Evolutionary conservation across 495 filamentous ascomycete species (phyloP).

Genomic region (Xylaria castorea): DNA sequence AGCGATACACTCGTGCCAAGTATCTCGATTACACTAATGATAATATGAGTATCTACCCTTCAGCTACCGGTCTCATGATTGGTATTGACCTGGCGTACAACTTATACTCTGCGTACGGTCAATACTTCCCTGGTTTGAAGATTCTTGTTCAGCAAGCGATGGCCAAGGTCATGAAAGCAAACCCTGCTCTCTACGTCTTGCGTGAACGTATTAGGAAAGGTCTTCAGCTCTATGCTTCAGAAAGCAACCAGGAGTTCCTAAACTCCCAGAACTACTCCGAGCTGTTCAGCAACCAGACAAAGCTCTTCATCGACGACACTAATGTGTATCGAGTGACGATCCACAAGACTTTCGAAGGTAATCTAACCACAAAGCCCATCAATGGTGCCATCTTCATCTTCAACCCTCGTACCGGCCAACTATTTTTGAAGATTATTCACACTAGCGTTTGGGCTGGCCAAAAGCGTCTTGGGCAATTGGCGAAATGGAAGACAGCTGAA

Average conservation of each 20-base stretch:
- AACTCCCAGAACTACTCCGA: constrained; percentile 99
- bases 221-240: constrained; percentile 96
- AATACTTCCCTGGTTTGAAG: constrained; percentile 99
- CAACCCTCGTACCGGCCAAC: constrained; percentile 95
- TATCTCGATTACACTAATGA: constrained; percentile 99
- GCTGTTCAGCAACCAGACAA: constrained; percentile 98
- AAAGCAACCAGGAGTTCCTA: constrained; percentile 99
- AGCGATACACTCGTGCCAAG: constrained; percentile 96
- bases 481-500: constrained; percentile 99
- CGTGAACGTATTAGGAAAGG: constrained; percentile 98
- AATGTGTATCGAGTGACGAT: constrained; percentile 99
- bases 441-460: constrained; percentile 99
- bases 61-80: constrained; percentile 97
- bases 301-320: constrained; percentile 99
- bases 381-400: constrained; percentile 99
- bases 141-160: constrained; percentile 96
- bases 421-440: constrained; percentile 99
- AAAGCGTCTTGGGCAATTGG: constrained; percentile 97
- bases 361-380: constrained; percentile 98
- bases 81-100: constrained; percentile 98
- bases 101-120: constrained; percentile 95
- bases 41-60: constrained; percentile 99
- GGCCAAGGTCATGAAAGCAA: constrained; percentile 99
- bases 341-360: constrained; percentile 99
- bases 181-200: constrained; percentile 94